These are phyloP conservation scores for Aurantiochytrium sp. DNA, from an alignment of 108 stramenopile genomes.

Conservation along the genomic window DNA sequence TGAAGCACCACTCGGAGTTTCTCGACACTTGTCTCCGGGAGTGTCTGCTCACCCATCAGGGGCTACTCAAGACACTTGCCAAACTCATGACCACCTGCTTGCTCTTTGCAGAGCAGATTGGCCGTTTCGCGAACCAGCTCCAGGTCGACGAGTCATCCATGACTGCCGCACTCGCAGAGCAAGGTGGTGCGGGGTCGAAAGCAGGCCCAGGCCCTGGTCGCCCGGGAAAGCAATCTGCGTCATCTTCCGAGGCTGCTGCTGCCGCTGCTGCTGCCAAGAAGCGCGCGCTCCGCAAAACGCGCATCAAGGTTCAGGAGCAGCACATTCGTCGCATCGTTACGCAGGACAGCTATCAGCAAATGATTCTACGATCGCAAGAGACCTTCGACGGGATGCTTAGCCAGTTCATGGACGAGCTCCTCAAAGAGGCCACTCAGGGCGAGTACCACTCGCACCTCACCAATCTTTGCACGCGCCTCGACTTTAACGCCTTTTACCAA, in stretches of 20 bases:
- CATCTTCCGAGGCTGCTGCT: background rate
- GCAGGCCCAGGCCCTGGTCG: background rate
- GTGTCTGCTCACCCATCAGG: slow-evolving; percentile 77
- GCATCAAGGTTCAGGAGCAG: background rate
- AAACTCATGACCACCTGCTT: slow-evolving; percentile 43
- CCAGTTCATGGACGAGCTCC: slow-evolving; percentile 31
- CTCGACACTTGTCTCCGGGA: slow-evolving; percentile 72
- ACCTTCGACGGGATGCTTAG: slow-evolving; percentile 39
- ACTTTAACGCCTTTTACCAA: slow-evolving; percentile 47
- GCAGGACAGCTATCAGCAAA: slow-evolving; percentile 25
- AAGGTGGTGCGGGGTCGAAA: background rate
- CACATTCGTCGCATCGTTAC: slow-evolving; percentile 18
- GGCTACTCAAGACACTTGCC: slow-evolving; percentile 53
- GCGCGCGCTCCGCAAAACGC: background rate
- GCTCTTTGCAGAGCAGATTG: slow-evolving; percentile 43
- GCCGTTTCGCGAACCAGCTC: background rate
- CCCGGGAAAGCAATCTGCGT: background rate
- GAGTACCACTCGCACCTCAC: slow-evolving; percentile 43
- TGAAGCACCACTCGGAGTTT: slow-evolving; percentile 69
- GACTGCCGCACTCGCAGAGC: background rate
- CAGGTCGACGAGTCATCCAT: background rate
- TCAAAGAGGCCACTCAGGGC: background rate
- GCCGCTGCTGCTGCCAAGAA: background rate
- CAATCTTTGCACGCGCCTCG: slow-evolving; percentile 45
- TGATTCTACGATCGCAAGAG: slow-evolving; percentile 21